phyloP scores from a whole-genome alignment of 2,329 filamentous ascomycete genomes.

The Leptographium procerum region DNA sequence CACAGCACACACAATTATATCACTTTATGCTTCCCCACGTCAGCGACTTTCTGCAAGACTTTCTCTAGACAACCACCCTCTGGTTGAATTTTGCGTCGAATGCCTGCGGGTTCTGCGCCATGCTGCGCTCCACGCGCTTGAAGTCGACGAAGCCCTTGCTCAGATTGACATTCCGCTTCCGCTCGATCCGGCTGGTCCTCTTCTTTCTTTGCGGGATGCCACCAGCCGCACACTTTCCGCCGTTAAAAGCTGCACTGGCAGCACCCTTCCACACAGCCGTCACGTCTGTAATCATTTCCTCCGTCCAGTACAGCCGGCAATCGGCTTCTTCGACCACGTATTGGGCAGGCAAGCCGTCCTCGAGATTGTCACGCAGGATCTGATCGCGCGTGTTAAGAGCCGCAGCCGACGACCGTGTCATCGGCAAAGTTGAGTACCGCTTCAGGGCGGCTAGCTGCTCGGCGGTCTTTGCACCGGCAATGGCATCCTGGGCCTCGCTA shows the following conservation, averaged over 20 bases:
- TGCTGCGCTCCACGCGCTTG: not conserved
- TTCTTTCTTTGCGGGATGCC: constrained; percentile 1
- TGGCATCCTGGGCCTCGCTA: constrained; percentile 10
- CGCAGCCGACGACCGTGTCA: constrained; percentile 6
- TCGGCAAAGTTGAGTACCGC: constrained; percentile 5
- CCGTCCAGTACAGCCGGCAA: constrained; percentile 41
- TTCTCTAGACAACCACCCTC: constrained; percentile 6
- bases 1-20: not conserved
- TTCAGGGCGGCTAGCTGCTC: constrained; percentile 5
- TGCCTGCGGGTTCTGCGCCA: not conserved
- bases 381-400: constrained; percentile 28
- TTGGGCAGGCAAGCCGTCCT: constrained; percentile 32
- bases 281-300: constrained; percentile 33
- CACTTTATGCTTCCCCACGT: not conserved
- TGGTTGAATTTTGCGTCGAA: constrained; percentile 8
- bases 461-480: constrained; percentile 6
- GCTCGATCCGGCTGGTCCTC: not conserved
- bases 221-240: constrained; percentile 8
- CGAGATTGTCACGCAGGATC: constrained; percentile 22
- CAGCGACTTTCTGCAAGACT: not conserved
- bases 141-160: constrained; percentile 1
- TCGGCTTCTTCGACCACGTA: constrained; percentile 36
- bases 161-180: not conserved
- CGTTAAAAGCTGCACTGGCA: constrained; percentile 24
- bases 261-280: constrained; percentile 34